Base-by-base conservation (phyloP, 164 flowering plant genomes). In the Kingdonia uniflora region DNA sequence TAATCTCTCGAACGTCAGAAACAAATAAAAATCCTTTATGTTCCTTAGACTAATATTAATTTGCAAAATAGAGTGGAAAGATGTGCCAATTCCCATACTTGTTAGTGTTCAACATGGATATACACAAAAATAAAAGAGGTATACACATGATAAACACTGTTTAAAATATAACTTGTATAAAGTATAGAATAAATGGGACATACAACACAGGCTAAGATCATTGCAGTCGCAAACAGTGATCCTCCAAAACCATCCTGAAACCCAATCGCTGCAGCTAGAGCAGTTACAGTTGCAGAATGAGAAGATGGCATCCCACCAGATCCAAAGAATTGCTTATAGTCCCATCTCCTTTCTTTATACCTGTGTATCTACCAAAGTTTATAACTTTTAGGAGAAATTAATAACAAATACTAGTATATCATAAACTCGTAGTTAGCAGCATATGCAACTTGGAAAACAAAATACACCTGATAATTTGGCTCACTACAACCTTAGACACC, bases 271-370 rank as follows among this genome's bases (percentile, higher is more conserved):
- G 59, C 41, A 19, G 95, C 94, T 54, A 92, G 83, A 60, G 95
- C 96, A 62, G 80, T 72, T 25, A 88, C 98, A 14, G 94, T 85
- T 15, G 98, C 78, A 58, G 96, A 84, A 77, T 92, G 98, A 14
- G 98, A 84, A 2, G 98, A 92, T 16, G 98, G 98, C 98, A 92
- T 92, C 51, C 98, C 98, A 52, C 98, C 98, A 16, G 98, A 85
- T 39, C 79, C 84, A 59, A 82, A 42, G 33, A 92, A 78, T 63
- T 68, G 77, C 69, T 77, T 84, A 38, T 69, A 55, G 77, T 88
- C 96, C 92, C 90, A 85, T 21, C 79, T 69, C 41, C 71, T 82
- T 63, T 88, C 98, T 58, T 71, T 84, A 39, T 76, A 92, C 98
- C 98, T 92, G 83, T 61, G 77, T 55, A 74, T 72, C 74, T 68